Evolutionary conservation across 306 rosid genomes (phyloP).

Genomic region (Erythrophleum fordii): DNA sequence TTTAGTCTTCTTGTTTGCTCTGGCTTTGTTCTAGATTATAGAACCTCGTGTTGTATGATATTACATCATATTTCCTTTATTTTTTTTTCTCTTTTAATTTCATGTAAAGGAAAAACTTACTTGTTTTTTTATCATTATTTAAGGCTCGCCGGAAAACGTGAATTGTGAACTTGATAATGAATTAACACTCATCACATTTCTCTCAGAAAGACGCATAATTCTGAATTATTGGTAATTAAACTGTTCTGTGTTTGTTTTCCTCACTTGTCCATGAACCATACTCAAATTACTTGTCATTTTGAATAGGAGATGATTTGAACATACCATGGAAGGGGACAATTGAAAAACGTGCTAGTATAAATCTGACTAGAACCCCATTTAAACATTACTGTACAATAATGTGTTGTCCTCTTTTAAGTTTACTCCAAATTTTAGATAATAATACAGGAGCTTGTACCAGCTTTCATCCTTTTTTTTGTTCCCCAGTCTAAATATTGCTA

Average conservation of each 20-base stretch:
- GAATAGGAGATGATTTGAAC: neutral
- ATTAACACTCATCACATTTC: neutral
- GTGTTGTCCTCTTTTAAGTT: no score
- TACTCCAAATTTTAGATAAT: neutral
- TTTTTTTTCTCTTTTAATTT: neutral
- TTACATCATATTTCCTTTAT: neutral
- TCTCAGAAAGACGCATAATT: neutral
- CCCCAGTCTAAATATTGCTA: no score
- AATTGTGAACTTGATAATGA: neutral
- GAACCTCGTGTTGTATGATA: neutral
- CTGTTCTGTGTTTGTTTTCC: neutral
- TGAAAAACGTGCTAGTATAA: neutral
- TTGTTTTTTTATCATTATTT: neutral
- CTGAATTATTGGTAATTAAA: neutral
- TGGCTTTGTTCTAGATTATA: constrained; percentile 10
- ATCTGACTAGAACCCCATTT: no score
- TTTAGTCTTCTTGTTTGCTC: neutral
- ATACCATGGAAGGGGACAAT: neutral
- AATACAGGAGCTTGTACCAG: neutral
- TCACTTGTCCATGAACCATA: neutral
- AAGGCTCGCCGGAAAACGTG: no score
- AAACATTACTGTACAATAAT: neutral
- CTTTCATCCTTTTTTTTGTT: no score
- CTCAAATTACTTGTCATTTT: neutral
- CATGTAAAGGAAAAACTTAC: neutral